Evolutionary conservation across 2,329 filamentous ascomycete species (phyloP), one percentile per base, ranked within the genome.

Genomic region (Domatiomyces globalis): DNA sequence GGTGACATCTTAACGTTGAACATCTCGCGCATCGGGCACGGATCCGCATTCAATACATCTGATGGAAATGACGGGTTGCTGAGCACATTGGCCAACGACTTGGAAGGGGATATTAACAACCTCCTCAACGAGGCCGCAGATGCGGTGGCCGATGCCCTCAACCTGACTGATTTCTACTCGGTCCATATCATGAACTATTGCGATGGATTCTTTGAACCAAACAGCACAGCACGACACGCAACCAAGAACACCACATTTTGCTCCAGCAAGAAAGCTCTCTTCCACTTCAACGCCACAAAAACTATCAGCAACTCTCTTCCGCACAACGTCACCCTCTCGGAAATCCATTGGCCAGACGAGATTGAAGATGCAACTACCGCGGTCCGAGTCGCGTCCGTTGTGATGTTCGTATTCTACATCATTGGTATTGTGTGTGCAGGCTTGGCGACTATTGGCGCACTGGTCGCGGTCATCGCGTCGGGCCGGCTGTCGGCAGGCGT

Each of bases 131-230:
- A 67, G 46, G 56, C 63, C 10, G 63, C 61, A 33, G 62, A 63
- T 45, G 65, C 67, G 48, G 62, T 77, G 22, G 71, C 73, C 18
- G 63, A 70, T 45, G 63, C 69, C 17, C 65, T 80, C 15, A 75
- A 77, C 39, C 68, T 81, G 36, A 69, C 77, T 43, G 74, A 81
- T 63, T 83, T 77, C 65, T 83, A 83, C 67, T 74, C 72, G 18
- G 69, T 75, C 15, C 78, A 83, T 62, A 61, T 82, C 51, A 73
- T 81, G 65, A 71, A 77, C 63, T 78, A 76, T 66, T 83, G 80
- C 66, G 70, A 73, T 54, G 72, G 73, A 18, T 63, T 57, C 25
- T 69, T 68, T 48, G 54, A 56, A 8, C 62, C 65, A 2, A 54
- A 72, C 46, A 49, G 54, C 0, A 66, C 65, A 2, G 47, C 47